Conservation (phyloP, 345 rosid genomes). For the Pugionium cornutum region DNA sequence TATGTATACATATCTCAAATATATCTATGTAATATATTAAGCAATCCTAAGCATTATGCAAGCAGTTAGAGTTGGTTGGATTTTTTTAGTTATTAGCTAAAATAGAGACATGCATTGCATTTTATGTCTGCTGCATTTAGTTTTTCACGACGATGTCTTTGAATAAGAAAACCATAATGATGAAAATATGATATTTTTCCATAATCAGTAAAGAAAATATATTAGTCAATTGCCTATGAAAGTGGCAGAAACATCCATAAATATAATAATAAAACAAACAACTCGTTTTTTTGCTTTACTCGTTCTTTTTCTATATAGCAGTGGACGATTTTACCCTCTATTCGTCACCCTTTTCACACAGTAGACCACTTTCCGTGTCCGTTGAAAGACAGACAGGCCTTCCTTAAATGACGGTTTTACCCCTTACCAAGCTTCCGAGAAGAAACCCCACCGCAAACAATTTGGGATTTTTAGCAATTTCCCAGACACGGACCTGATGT, state of each 20-base stretch:
- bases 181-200: not conserved
- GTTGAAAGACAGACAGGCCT: slow-evolving; percentile 18
- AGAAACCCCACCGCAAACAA: slow-evolving; percentile 22
- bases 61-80: slow-evolving; percentile 19
- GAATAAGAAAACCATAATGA: not conserved
- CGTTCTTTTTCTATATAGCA: not conserved
- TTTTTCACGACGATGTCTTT: not conserved
- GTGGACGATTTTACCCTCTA: slow-evolving; percentile 26
- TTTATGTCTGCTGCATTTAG: slow-evolving; percentile 22
- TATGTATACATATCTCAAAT: no score
- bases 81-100: not conserved
- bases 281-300: not conserved
- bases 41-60: slow-evolving; percentile 1
- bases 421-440: slow-evolving; percentile 46
- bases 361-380: not conserved
- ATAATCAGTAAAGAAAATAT: not conserved
- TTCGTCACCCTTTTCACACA: not conserved
- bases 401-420: not conserved
- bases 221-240: slow-evolving; percentile 7
- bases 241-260: slow-evolving; percentile 18
- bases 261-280: not conserved
- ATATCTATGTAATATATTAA: no score
- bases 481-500: slow-evolving; percentile 24
- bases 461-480: not conserved
- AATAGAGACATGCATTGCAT: not conserved